Base-by-base conservation (phyloP, 441 rosid genomes). In the Hura crepitans region DNA sequence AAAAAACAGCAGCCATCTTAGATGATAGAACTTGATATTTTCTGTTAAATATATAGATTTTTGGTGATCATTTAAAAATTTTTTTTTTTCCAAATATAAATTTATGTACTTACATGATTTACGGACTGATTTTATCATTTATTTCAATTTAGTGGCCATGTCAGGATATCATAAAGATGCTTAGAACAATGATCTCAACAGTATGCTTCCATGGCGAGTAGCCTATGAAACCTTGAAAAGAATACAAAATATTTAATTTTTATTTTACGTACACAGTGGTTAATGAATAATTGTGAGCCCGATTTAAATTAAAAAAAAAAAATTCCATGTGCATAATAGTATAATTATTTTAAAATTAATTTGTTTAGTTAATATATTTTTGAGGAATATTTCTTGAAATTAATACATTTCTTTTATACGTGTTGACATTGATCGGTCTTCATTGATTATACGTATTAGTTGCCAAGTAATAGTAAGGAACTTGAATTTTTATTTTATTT, bases 381-480 rank as follows among this genome's bases (percentile, higher is more conserved):
- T n/a, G n/a, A n/a, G n/a, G n/a, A n/a, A n/a, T n/a, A n/a, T n/a
- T n/a, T n/a, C n/a, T 62, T 31, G 27, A 30, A 28, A 6, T 17
- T 0, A 8, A 18, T 11, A 4, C 5, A 27, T 72, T 35, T 68
- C 22, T 37, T 54, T 58, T 13, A 43, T 5, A 65, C 71, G 51
- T 76, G 71, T 74, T 76, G 80, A 81, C 77, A 62, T 31, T 23
- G 28, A 54, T 64, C 39, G 20, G 30, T 58, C 49, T 57, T 72
- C 20, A 25, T 70, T 72, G 64, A 62, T 8, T 28, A 30, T 42
- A 61, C 66, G 63, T 6, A 33, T 2, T 14, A 22, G 62, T 67
- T 73, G 23, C 39, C 23, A 65, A 23, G 65, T 68, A 76, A 30
- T 59, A 37, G 30, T 20, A 5, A 0, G 20, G 23, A 30, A 35